Base-by-base conservation (phyloP, 2,329 filamentous ascomycete species). In the Apiospora phragmitis region DNA sequence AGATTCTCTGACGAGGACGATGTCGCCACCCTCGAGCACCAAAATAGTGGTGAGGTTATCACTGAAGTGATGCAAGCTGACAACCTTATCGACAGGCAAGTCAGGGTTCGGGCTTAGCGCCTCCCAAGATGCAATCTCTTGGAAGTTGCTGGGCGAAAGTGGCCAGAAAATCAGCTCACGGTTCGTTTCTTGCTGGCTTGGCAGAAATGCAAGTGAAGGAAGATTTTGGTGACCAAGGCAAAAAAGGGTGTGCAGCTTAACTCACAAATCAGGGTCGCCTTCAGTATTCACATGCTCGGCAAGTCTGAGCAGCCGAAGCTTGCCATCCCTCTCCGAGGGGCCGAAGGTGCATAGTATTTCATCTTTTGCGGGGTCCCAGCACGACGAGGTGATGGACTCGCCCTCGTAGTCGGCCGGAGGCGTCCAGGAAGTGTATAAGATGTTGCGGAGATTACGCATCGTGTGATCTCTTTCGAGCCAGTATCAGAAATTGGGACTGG, bases 361-460 rank as follows among this genome's bases (percentile, higher is more conserved):
- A 81, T 96, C 92, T 74, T 89, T 90, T 72, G 90, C 87, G 67
- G 92, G 88, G 83, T 98, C 94, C 95, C 95, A 98, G 77, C 94
- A 92, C 70, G 91, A 90, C 41, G 94, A 92, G 69, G 93, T 92
- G 77, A 96, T 85, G 73, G 88, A 86, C 70, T 91, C 83, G 62
- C 73, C 75, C 49, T 75, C 65, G 65, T 73, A 70, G 41, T 89
- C 86, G 73, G 86, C 81, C 68, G 87, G 85, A 73, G 90, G 85
- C 75, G 84, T 87, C 83, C 91, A 91, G 79, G 89, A 85, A 76
- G 88, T 87, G 80, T 93, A 91, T 79, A 88, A 90, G 77, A 94
- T 90, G 80, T 91, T 94, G 82, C 90, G 92, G 76, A 98, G 87
- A 82, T 98, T 98, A 80, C 94, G 92, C 95, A 98, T 98, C 72